Evolutionary conservation across 331 rosid species (phyloP).

Genomic region (Cucumis variabilis): DNA sequence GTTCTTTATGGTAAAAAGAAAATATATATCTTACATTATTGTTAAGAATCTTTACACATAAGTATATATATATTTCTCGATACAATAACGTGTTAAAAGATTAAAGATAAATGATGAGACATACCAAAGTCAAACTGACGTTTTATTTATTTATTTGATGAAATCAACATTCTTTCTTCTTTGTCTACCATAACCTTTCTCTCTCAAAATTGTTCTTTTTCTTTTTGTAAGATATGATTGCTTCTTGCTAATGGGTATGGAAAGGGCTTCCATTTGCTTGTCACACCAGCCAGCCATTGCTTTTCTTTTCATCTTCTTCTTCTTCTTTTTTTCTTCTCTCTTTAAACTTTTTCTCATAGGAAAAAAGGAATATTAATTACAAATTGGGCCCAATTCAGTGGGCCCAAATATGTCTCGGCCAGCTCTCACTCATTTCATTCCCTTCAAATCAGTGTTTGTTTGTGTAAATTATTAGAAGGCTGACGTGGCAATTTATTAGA

Average conservation of each 20-base stretch:
- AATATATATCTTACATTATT: background rate
- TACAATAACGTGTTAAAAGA: background rate
- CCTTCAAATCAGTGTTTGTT: slow-evolving; percentile 2
- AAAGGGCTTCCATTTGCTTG: slow-evolving; percentile 21
- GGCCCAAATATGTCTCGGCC: slow-evolving; percentile 22
- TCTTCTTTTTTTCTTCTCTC: too few relatives aligned
- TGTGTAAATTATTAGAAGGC: background rate
- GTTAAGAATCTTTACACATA: background rate
- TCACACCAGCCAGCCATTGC: slow-evolving; percentile 23
- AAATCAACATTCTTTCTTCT: slow-evolving; percentile 22
- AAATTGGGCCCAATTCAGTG: slow-evolving; percentile 26
- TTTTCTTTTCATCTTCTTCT: background rate
- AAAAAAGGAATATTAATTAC: slow-evolving; percentile 12
- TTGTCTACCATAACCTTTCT: slow-evolving; percentile 1
- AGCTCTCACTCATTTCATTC: background rate
- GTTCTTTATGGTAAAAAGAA: background rate
- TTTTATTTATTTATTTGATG: background rate
- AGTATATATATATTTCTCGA: background rate
- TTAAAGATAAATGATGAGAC: slow-evolving; percentile 14
- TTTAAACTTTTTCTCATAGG: background rate
- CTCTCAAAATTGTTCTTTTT: background rate
- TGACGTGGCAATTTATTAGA: slow-evolving; percentile 15
- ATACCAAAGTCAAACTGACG: slow-evolving; percentile 16
- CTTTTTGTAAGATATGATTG: background rate
- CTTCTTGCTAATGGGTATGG: slow-evolving; percentile 2